Base-by-base conservation (phyloP, 768 basidiomycete genomes). In the Lyophyllum decastes region DNA sequence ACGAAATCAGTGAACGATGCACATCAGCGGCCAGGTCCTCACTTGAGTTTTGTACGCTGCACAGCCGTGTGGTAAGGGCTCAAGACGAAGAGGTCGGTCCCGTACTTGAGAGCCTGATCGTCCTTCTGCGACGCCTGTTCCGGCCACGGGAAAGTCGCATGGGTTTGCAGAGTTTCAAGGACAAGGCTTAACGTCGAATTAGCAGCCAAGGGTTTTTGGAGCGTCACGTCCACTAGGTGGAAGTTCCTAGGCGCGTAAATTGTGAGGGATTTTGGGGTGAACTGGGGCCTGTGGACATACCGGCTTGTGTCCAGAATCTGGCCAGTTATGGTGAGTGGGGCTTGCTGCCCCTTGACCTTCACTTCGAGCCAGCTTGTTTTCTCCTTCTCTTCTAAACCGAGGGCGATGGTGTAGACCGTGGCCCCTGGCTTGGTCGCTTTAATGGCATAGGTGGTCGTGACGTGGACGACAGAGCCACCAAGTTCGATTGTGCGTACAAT, bases 11-110 rank as follows among this genome's bases (percentile, higher is more conserved):
- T 47, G 6, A 49, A 58, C 21, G 35, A 14, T 14, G 41, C 8
- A 45, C 16, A 46, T 22, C 4, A 19, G 24, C 26, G 38, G n/a
- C 33, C 34, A 25, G 25, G 19, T 14, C 75, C 88, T 46, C 64
- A 95, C 95, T 86, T 86, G 62, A 97, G 72, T 78, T 96, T 97
- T 19, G 92, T 89, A 46, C 93, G 83, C 71, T 96, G 94, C 21
- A 91, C 85, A 45, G 82, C 72, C 22, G 94, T 94, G 30, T 76
- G 70, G 70, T 97, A 98, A 38, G 91, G 90, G 67, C 92, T 95
- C 56, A 93, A 75, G 19, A 95, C 86, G 68, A 94, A 89, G 10
- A 94, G 76, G 69, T 88, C 85, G 0, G 88, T 82, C 50, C 79
- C 76, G 68, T 93, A 96, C 67, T 89, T 86, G 58, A 97, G 78